Evolutionary conservation across 169 alveolate genomes (phyloP).

Genomic region (Plasmodium sp.): DNA sequence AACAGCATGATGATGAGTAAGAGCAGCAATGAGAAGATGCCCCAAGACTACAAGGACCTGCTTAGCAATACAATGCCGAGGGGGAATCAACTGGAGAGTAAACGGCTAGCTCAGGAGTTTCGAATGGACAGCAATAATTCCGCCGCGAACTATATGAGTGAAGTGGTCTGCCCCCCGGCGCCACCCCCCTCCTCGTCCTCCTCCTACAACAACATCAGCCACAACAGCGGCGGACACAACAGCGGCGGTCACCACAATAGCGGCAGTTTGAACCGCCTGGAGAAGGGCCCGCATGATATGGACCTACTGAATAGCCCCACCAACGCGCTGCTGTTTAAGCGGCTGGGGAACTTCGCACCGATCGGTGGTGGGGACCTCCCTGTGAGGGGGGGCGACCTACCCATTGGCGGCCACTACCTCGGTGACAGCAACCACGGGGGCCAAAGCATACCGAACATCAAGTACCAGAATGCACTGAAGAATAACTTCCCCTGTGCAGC

Average conservation of each 20-base stretch:
- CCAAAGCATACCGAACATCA: neutral
- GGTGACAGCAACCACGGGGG: neutral
- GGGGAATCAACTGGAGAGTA: neutral
- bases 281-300: neutral
- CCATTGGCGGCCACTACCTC: neutral
- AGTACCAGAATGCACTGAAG: neutral
- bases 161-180: neutral
- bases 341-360: neutral
- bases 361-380: neutral
- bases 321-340: neutral
- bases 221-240: neutral
- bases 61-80: neutral
- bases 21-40: neutral
- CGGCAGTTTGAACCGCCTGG: constrained; percentile 10
- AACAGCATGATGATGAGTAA: neutral
- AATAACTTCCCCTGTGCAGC: neutral
- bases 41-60: constrained; percentile 2
- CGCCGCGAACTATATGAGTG: neutral
- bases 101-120: neutral
- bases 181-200: neutral
- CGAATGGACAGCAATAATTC: neutral
- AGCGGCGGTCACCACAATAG: neutral
- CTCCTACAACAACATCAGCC: neutral
- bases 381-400: neutral
- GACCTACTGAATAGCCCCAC: neutral